phyloP scores from a whole-genome alignment of 1,139 yeast species.

The Meyerozyma elateridarum region DNA sequence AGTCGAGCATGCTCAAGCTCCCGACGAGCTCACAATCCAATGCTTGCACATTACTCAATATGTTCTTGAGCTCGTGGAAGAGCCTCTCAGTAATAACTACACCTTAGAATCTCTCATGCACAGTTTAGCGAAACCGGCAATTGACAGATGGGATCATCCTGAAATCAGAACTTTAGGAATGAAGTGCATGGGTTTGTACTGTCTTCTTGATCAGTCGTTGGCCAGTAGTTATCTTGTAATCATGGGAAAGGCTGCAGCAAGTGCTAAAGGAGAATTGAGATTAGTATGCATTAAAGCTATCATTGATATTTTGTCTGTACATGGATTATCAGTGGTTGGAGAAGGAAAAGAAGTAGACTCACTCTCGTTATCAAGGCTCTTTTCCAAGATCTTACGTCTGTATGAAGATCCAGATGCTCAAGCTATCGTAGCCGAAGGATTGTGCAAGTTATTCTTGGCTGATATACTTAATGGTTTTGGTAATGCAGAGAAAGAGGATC shows the following conservation, averaged over 20 bases:
- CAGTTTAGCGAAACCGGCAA: slow-evolving; percentile 79
- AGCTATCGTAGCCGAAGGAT: slow-evolving; percentile 80
- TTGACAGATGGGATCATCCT: slow-evolving; percentile 54
- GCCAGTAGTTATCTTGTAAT: slow-evolving; percentile 64
- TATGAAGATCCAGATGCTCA: slow-evolving; percentile 62
- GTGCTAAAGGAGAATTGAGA: slow-evolving; percentile 51
- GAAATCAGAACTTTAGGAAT: slow-evolving; percentile 64
- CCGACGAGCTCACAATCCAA: slow-evolving; percentile 51
- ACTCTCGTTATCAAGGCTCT: slow-evolving; percentile 56
- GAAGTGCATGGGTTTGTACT: slow-evolving; percentile 73
- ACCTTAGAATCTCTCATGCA: slow-evolving; percentile 70
- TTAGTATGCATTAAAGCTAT: slow-evolving; percentile 63
- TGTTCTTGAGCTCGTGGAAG: slow-evolving; percentile 63
- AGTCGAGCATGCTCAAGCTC: slow-evolving; percentile 35
- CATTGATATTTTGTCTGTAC: slow-evolving; percentile 73
- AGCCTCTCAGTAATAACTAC: slow-evolving; percentile 60
- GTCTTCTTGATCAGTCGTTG: slow-evolving; percentile 61
- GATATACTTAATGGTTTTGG: slow-evolving; percentile 70
- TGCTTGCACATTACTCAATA: slow-evolving; percentile 70
- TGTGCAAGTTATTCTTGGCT: slow-evolving; percentile 77
- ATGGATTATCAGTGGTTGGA: slow-evolving; percentile 67
- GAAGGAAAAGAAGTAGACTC: slow-evolving; percentile 60
- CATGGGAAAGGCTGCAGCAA: slow-evolving; percentile 49
- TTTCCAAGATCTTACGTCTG: slow-evolving; percentile 60
- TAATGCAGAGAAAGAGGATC: slow-evolving; percentile 11